Percentiles rank a stretch among this genome's conserved stretches.
These are phyloP conservation scores for Cyclanthera cordifolia DNA, from an alignment of 306 rosid genomes.

Conservation along the genomic window DNA sequence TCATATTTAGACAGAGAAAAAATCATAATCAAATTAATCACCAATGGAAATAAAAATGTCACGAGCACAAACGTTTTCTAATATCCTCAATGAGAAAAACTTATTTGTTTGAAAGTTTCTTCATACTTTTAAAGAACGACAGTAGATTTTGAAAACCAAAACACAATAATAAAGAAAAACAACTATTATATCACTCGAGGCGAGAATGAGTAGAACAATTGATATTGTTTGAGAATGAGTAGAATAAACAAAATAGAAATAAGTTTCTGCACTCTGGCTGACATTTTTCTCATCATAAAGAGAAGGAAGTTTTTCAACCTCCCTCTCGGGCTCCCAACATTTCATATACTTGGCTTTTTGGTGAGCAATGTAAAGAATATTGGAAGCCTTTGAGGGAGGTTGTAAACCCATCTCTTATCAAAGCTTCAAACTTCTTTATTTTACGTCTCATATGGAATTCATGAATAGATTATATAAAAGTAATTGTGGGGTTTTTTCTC, in stretches of 20 bases:
- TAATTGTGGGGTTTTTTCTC: not conserved
- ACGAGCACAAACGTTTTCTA: no score
- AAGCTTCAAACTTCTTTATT: not conserved
- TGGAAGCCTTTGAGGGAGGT: conserved; percentile 30
- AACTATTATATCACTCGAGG: no score
- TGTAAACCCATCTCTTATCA: not conserved
- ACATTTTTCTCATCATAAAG: not conserved
- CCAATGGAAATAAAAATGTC: no score
- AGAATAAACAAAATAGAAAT: no score
- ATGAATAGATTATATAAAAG: not conserved
- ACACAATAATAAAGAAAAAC: no score
- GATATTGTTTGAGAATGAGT: no score
- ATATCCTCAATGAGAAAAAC: no score
- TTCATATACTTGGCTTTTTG: not conserved
- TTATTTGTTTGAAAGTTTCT: no score
- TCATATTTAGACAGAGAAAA: not conserved
- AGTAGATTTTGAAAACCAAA: no score
- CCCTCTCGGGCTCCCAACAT: conserved; percentile 14
- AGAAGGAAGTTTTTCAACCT: conserved; percentile 8
- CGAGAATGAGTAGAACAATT: no score
- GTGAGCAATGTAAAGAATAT: conserved; percentile 9
- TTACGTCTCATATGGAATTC: not conserved
- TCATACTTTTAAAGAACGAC: no score
- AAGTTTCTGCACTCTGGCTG: not conserved
- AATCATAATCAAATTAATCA: no score